Percentiles rank a stretch among this genome's conserved stretches.
phyloP scores from a whole-genome alignment of 805 yeast species.

The Cyberlindnera euphorbiae region DNA sequence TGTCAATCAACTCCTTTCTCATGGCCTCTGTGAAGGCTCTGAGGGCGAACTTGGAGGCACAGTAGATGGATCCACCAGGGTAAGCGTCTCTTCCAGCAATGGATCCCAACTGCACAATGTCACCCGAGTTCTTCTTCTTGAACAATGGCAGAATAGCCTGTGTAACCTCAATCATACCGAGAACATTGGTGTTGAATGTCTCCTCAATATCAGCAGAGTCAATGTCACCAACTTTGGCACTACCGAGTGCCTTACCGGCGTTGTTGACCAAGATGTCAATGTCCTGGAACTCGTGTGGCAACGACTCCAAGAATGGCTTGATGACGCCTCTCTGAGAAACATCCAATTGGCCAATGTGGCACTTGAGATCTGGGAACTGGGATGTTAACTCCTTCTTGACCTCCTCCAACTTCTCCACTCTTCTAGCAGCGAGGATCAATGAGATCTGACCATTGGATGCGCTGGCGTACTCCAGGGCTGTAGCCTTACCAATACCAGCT shows the following conservation, averaged over 20 bases:
- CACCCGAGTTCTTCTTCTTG: constrained; percentile 66
- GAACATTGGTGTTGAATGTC: constrained; percentile 83
- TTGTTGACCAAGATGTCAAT: constrained; percentile 67
- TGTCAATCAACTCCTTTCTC: constrained; percentile 70
- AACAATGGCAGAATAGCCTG: constrained; percentile 72
- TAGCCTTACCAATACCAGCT: constrained; percentile 91
- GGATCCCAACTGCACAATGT: constrained; percentile 70
- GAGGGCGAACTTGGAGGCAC: constrained; percentile 71
- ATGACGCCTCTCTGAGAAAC: constrained; percentile 49
- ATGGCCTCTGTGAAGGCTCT: constrained; percentile 66
- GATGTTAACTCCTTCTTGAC: constrained; percentile 42
- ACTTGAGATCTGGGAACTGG: constrained; percentile 44
- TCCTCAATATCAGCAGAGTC: constrained; percentile 56
- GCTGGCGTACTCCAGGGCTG: constrained; percentile 80
- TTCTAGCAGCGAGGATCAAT: constrained; percentile 74
- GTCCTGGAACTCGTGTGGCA: constrained; percentile 58
- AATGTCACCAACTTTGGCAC: constrained; percentile 70
- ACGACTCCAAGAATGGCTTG: constrained; percentile 42
- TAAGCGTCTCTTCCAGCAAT: constrained; percentile 77
- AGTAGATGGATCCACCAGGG: constrained; percentile 75
- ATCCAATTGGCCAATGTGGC: constrained; percentile 48
- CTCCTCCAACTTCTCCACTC: constrained; percentile 53
- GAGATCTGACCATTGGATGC: constrained; percentile 69
- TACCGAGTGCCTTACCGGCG: constrained; percentile 80
- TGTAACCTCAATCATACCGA: constrained; percentile 79